Base-by-base conservation (phyloP, 129 eudicot genomes). In the Solidago caesia region DNA sequence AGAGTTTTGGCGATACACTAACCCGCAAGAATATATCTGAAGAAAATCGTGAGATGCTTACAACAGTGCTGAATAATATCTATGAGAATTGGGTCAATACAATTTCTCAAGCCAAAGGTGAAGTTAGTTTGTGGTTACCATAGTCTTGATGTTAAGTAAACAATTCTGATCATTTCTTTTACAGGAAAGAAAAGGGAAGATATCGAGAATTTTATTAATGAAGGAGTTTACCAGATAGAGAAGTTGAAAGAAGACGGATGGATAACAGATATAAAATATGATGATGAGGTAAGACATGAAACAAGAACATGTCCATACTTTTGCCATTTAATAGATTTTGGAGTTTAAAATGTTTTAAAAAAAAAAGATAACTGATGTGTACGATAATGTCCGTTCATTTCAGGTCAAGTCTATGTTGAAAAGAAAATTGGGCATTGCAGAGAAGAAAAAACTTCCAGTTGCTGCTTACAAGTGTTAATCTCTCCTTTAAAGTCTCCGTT, bases 201-300 rank as follows among this genome's bases (percentile, higher is more conserved):
- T 16, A 79, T 92, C 56, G 96, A 88, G 45, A 86, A 65, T 68
- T 92, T 92, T 75, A 74, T 90, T n/a, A 86, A 88, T 81, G 96
- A 92, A 70, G 98, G 98, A 64, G 91, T 92, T 57, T 90, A 82
- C 77, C 73, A 90, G 71, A 72, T 90, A 73, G 92, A 86, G 72
- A 90, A 76, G 81, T 87, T 92, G 70, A 89, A 90, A 80, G 96
- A 90, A 80, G 96, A 82, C 21, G 93, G 98, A 56, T 94, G 96
- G 93, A 90, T 94, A 75, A 94, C 96, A 4, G 92, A 90, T 87
- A 90, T 94, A 59, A 90, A 88, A 67, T 94, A 94, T 70, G 97
- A 94, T 52, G 98, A 94, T 81, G 97, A 94, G 93, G 98, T 89
- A 87, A 44, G 26, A 9, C 46, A 12, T 29, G n/a, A 42, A 43